A percentile compares a stretch with the other conserved stretches of the same genome.
Conservation (phyloP, 1,284 basidiomycete species). For the Ceraceosorus guamensis region DNA sequence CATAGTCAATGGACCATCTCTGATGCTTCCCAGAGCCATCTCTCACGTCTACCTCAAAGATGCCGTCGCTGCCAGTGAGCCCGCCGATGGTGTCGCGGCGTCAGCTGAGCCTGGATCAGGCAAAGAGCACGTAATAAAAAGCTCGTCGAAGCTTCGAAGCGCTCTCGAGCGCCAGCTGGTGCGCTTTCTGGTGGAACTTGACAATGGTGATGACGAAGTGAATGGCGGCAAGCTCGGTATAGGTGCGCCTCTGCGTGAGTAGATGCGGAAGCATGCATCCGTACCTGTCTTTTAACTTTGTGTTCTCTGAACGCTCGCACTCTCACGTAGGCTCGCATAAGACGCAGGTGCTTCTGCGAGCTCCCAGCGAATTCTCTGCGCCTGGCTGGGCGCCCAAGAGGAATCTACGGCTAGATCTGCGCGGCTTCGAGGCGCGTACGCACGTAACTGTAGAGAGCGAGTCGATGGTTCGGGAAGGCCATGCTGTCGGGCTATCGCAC, state of each 20-base stretch:
- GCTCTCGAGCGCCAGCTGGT: constrained; percentile 2
- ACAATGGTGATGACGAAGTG: background rate
- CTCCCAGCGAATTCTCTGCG: background rate
- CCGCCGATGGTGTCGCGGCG: no score
- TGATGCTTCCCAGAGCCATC: background rate
- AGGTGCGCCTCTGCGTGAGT: background rate
- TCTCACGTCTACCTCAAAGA: no score
- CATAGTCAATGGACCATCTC: constrained; percentile 2
- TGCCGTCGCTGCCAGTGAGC: no score
- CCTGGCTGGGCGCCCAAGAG: background rate
- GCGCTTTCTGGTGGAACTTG: constrained; percentile 4
- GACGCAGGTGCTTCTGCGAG: background rate
- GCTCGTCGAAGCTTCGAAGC: background rate
- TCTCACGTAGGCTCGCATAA: background rate
- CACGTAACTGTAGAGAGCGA: background rate
- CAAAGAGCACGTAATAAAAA: background rate
- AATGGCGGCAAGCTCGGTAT: background rate
- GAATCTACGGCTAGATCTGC: background rate
- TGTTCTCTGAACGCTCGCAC: no score
- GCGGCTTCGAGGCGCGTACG: background rate
- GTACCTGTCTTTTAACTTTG: background rate
- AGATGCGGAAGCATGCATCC: background rate
- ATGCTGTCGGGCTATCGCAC: no score
- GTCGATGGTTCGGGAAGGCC: no score
- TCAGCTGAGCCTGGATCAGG: no score